Evolutionary conservation across 1,284 basidiomycete genomes (phyloP), one percentile per base, ranked within the genome.

Genomic region (Limonomyces culmigenus): DNA sequence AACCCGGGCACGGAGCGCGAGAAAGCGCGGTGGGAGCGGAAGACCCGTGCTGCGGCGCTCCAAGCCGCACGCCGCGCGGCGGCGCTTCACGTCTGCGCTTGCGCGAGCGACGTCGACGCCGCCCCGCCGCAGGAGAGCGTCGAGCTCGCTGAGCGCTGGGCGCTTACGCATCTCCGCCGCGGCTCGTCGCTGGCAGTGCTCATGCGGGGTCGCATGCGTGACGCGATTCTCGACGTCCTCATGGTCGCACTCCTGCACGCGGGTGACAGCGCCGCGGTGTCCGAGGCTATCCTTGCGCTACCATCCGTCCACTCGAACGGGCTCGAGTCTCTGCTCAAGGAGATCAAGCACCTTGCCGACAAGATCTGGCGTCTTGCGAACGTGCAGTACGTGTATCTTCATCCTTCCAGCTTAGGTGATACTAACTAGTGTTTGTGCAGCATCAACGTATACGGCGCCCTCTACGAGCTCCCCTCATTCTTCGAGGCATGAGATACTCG

Each of bases 401-500:
- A n/a, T n/a, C n/a, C n/a, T n/a, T n/a, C n/a, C n/a, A n/a, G n/a
- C n/a, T n/a, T n/a, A n/a, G n/a, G n/a, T n/a, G n/a, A n/a, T n/a
- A n/a, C n/a, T n/a, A n/a, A n/a, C n/a, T n/a, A n/a, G n/a, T n/a
- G n/a, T n/a, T n/a, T n/a, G n/a, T n/a, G n/a, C n/a, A n/a, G n/a
- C n/a, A n/a, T n/a, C n/a, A n/a, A n/a, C n/a, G n/a, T n/a, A n/a
- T n/a, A n/a, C 50, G 58, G 78, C 30, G 65, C 70, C 19, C 51
- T 83, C 39, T 86, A 86, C 54, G 75, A 79, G 52, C 67, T 69
- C 47, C 63, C 70, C 41, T 67, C 65, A 39, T 72, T 78, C 51
- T 44, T 65, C 35, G 37, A 38, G 29, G 44, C 25, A n/a, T n/a
- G n/a, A n/a, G n/a, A n/a, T n/a, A n/a, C n/a, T n/a, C n/a, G n/a